Evolutionary conservation across 352 stramenopile genomes (phyloP).

Genomic region (Blastocystis sp.): DNA sequence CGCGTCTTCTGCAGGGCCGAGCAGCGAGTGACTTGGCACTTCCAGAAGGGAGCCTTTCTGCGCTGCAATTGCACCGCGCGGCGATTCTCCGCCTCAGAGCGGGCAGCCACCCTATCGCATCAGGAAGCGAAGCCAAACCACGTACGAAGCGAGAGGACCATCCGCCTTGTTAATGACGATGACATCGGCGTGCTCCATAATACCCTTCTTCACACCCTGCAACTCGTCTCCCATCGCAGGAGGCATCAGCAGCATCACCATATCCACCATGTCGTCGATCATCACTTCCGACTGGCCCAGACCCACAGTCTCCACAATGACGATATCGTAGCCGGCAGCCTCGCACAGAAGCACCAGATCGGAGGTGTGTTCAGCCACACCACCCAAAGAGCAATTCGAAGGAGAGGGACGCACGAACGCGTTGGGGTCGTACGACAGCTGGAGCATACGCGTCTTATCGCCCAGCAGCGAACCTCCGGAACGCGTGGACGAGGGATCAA

Average conservation of each 20-base stretch:
- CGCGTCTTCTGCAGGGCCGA: conserved; percentile 70
- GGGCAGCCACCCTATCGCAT: conserved; percentile 71
- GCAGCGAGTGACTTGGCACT: conserved; percentile 73
- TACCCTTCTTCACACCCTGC: conserved; percentile 95
- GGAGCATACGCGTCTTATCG: conserved; percentile 94
- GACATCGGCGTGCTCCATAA: conserved; percentile 94
- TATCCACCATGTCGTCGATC: conserved; percentile 90
- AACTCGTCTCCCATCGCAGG: conserved; percentile 91
- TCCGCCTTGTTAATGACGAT: conserved; percentile 96
- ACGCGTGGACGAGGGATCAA: conserved; percentile 90
- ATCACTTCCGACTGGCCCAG: conserved; percentile 94
- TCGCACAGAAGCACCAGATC: conserved; percentile 91
- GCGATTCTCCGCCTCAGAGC: conserved; percentile 71
- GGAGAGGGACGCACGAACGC: conserved; percentile 88
- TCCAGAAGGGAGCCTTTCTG: conserved; percentile 80
- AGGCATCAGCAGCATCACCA: conserved; percentile 89
- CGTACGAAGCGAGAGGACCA: conserved; percentile 76
- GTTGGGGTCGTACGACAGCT: conserved; percentile 85
- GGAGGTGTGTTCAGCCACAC: conserved; percentile 79
- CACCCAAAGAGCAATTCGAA: conserved; percentile 79
- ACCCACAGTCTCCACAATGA: conserved; percentile 94
- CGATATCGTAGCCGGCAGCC: conserved; percentile 86
- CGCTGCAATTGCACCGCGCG: conserved; percentile 81
- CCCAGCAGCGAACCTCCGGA: conserved; percentile 92
- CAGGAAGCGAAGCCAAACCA: conserved; percentile 61